phyloP scores from a whole-genome alignment of 1,284 basidiomycete genomes.

The Porodaedalea pini region DNA sequence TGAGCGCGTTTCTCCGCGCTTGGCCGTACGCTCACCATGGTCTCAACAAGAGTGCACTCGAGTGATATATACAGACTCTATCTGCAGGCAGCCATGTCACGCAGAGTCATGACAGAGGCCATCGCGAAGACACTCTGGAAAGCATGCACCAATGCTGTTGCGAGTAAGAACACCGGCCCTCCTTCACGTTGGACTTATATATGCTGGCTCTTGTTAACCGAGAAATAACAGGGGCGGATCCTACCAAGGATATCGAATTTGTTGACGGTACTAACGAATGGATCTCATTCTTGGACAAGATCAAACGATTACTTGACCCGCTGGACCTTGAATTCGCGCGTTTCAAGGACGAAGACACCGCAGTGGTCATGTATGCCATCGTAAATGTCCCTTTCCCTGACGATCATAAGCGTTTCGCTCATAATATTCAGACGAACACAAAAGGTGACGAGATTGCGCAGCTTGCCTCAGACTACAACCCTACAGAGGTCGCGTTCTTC shows the following conservation, averaged over 20 bases:
- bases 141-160: slow-evolving; percentile 61
- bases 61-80: slow-evolving; percentile 71
- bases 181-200: background rate
- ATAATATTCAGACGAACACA: slow-evolving; percentile 40
- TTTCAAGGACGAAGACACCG: slow-evolving; percentile 59
- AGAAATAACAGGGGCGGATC: slow-evolving; percentile 36
- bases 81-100: slow-evolving; percentile 70
- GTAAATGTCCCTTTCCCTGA: slow-evolving; percentile 38
- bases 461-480: slow-evolving; percentile 75
- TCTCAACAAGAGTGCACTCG: slow-evolving; percentile 31
- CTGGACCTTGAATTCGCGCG: slow-evolving; percentile 69
- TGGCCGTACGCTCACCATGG: slow-evolving; percentile 31
- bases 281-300: slow-evolving; percentile 52
- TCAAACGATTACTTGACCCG: slow-evolving; percentile 61
- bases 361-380: slow-evolving; percentile 60
- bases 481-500: slow-evolving; percentile 77
- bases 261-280: slow-evolving; percentile 46
- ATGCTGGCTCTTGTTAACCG: background rate
- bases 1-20: background rate
- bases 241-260: slow-evolving; percentile 45
- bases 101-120: slow-evolving; percentile 57
- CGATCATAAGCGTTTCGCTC: background rate
- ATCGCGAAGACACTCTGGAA: slow-evolving; percentile 64
- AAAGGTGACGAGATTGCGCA: slow-evolving; percentile 78
- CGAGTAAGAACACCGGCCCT: slow-evolving; percentile 39